Base-by-base conservation (phyloP, 208 protist species). In the Crithidia acanthocephali region DNA sequence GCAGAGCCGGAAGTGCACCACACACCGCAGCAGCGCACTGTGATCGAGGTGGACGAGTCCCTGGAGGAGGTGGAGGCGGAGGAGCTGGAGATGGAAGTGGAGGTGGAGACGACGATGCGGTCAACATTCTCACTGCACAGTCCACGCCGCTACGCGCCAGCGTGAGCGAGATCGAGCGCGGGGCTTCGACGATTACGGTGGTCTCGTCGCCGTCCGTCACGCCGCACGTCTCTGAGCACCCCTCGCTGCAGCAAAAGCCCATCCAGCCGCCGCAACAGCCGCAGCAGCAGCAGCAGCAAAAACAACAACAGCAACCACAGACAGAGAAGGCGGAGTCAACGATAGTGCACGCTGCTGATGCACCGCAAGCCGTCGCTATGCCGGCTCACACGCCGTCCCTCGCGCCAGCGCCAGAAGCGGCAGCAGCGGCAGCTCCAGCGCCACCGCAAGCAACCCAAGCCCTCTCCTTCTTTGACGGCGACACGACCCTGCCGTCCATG, bases 201-300 rank as follows among this genome's bases (percentile, higher is more conserved):
- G 63, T 62, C 10, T 66, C 72, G n/a, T 67, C 45, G 25, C 62
- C 63, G 16, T 77, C 72, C 13, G 28, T 77, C 9, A 58, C 50
- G 4, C 72, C 40, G 28, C 72, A 61, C 4, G 44, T 51, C 28
- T 61, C 44, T 3, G 47, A 56, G 18, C 61, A 35, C 5, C 23
- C 59, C 2, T n/a, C n/a, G n/a, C n/a, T n/a, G n/a, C n/a, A n/a
- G n/a, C n/a, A n/a, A n/a, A n/a, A n/a, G n/a, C n/a, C n/a, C n/a
- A n/a, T n/a, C n/a, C n/a, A n/a, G n/a, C n/a, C n/a, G n/a, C 3
- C 18, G 9, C 32, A 33, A 6, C 57, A 47, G 23, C 57, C 16
- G 30, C 37, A 47, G 5, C 23, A 51, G 44, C 59, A 65, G 28
- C 57, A 33, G 23, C 59, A 65, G 28, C 59, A 65, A 11, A 3